These are phyloP conservation scores for Knufia petricola DNA, from an alignment of 2,329 filamentous ascomycete genomes.

Conservation along the genomic window DNA sequence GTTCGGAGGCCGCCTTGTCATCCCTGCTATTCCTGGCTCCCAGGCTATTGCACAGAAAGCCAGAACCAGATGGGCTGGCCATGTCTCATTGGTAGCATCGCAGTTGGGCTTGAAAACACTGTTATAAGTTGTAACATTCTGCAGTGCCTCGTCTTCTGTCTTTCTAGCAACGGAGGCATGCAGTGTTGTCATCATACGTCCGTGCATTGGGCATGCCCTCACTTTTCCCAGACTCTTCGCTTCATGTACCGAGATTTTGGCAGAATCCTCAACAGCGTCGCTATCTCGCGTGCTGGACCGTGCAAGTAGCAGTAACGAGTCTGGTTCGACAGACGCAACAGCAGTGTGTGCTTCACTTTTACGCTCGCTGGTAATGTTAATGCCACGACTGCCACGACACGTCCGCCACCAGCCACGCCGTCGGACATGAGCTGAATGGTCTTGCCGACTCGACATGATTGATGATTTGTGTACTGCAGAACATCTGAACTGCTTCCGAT, in stretches of 20 bases:
- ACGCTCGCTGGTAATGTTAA: too few species aligned
- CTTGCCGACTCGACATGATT: too few species aligned
- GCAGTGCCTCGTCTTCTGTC: not conserved
- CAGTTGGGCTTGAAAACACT: constrained; percentile 7
- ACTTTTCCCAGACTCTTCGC: not conserved
- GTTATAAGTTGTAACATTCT: not conserved
- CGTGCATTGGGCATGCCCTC: not conserved
- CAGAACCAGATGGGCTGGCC: not conserved
- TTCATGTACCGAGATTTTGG: not conserved
- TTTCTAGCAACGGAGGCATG: not conserved
- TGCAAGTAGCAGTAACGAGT: too few species aligned
- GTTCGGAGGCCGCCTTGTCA: not conserved
- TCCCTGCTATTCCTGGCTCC: not conserved
- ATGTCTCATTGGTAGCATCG: constrained; percentile 5
- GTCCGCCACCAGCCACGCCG: too few species aligned
- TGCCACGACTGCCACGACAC: too few species aligned
- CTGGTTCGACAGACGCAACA: too few species aligned
- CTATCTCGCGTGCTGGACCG: too few species aligned
- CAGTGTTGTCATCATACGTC: not conserved
- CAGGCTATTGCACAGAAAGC: not conserved
- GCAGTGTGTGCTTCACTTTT: too few species aligned
- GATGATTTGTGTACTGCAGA: too few species aligned
- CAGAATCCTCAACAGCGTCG: not conserved
- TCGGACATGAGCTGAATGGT: too few species aligned
- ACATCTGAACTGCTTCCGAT: not conserved